Base-by-base conservation (phyloP, 257 asterid genomes). In the Ophiorrhiza pumila region DNA sequence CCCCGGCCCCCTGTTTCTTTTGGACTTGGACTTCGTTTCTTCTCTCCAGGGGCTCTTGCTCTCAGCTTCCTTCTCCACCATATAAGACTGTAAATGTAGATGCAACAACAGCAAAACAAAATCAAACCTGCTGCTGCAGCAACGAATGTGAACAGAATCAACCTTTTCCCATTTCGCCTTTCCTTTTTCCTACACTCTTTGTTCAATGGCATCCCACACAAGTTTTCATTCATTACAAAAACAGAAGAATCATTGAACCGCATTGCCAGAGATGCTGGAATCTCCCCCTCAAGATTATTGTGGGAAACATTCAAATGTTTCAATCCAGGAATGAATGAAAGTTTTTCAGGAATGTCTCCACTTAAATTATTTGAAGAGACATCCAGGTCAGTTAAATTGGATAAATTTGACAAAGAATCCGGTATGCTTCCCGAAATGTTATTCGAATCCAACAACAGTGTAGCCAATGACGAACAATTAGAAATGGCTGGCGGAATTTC, bases 1-100 rank as follows among this genome's bases (percentile, higher is more conserved):
- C 92, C 90, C 8, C 98, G 86, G 0, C 88, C 87, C 37, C 83
- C 83, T 74, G 75, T 90, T 32, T 87, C 83, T 22, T 93, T 85
- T 0, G 96, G 89, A 71, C 97, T 94, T 2, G 96, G 90, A 78
- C 92, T 93, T 50, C 89, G 81, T 64, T 91, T 94, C 89, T 90
- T 91, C 81, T 84, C 96, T 31, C 89, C 96, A 5, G 42, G 76
- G 2, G 81, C 83, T 76, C 80, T 77, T 12, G 85, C 87, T 75
- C 78, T 78, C 65, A 90, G 85, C 84, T 76, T 89, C 85, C 76
- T 87, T 57, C 87, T 81, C 94, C 95, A 91, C 77, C 85, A 69
- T 0, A 84, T 75, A 15, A 91, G 82, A 58, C 93, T 75, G 81
- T 86, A 91, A n/a, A 89, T 56, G 72, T 88, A 91, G 35, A 88